Percentiles rank a stretch among this genome's conserved stretches.
Evolutionary conservation across 495 filamentous ascomycete genomes (phyloP).

Genomic region (Talaromyces wortmannii): DNA sequence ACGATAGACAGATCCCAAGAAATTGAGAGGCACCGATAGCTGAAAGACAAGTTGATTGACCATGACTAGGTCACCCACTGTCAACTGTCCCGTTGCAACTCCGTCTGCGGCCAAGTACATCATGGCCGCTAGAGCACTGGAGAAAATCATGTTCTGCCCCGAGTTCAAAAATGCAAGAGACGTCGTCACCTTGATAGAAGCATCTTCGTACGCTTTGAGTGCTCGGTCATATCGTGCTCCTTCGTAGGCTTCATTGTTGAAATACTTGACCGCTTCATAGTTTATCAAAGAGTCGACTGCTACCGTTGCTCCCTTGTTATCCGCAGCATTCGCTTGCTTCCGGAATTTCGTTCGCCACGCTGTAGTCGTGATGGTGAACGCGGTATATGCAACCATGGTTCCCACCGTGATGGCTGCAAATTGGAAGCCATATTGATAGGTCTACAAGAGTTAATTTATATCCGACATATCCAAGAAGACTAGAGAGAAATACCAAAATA

Average conservation of each 20-base stretch:
- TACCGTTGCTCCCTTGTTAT: conserved; percentile 91
- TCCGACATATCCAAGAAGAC: neutral
- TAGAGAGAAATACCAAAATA: conserved; percentile 49
- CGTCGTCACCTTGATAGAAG: conserved; percentile 93
- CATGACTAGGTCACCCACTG: conserved; percentile 96
- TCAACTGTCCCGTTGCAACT: conserved; percentile 70
- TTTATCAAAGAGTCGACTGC: conserved; percentile 96
- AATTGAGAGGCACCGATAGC: conserved; percentile 92
- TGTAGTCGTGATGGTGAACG: conserved; percentile 92
- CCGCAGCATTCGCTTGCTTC: conserved; percentile 88
- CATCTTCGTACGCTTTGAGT: conserved; percentile 79
- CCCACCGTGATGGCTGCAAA: conserved; percentile 87
- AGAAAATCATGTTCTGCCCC: conserved; percentile 99
- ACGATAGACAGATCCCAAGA: conserved; percentile 90
- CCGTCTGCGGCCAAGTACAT: conserved; percentile 94
- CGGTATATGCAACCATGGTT: conserved; percentile 91
- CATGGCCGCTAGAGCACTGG: conserved; percentile 89
- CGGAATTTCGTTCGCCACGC: conserved; percentile 96
- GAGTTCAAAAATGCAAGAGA: conserved; percentile 88
- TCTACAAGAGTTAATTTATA: conserved; percentile 37
- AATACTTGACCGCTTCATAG: conserved; percentile 98
- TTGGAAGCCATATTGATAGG: conserved; percentile 86
- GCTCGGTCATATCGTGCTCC: conserved; percentile 85
- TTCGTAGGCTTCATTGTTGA: conserved; percentile 97
- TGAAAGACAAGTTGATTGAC: conserved; percentile 99